A percentile compares a stretch with the other conserved stretches of the same genome.
Evolutionary conservation across 805 yeast species (phyloP).

Genomic region (Metschnikowia colocasiae): DNA sequence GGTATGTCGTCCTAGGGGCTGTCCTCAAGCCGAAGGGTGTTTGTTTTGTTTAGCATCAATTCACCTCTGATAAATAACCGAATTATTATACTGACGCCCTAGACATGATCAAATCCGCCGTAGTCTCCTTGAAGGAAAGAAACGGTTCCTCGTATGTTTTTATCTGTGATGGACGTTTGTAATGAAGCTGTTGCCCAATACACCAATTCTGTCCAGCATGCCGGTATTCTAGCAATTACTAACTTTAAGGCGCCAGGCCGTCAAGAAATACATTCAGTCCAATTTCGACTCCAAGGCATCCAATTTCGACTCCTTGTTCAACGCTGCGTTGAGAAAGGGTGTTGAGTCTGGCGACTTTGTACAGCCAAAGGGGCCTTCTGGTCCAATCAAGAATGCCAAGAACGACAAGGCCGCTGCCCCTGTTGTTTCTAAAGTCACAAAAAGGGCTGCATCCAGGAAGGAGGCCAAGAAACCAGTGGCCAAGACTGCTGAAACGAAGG

Average conservation of each 20-base stretch:
- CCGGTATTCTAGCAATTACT: slow-evolving; percentile 11
- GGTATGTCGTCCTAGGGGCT: slow-evolving; percentile 10
- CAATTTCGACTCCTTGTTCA: slow-evolving; percentile 73
- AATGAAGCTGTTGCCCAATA: background rate
- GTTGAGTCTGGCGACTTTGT: slow-evolving; percentile 70
- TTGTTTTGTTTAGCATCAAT: background rate
- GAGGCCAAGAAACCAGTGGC: slow-evolving; percentile 8
- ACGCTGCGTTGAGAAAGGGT: slow-evolving; percentile 74
- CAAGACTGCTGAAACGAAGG: slow-evolving; percentile 1
- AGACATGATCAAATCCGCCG: slow-evolving; percentile 68
- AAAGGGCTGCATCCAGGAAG: slow-evolving; percentile 6
- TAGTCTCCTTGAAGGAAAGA: slow-evolving; percentile 69
- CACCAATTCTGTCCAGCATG: background rate
- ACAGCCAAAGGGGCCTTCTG: slow-evolving; percentile 90
- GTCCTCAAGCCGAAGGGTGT: background rate
- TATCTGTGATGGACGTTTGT: background rate
- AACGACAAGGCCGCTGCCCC: slow-evolving; percentile 22
- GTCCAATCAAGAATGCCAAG: slow-evolving; percentile 69
- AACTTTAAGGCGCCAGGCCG: slow-evolving; percentile 69
- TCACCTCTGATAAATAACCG: background rate
- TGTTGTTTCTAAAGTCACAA: slow-evolving; percentile 6
- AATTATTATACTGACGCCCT: slow-evolving; percentile 15
- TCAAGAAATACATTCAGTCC: slow-evolving; percentile 75
- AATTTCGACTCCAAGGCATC: slow-evolving; percentile 55
- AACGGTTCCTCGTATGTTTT: slow-evolving; percentile 65